Percentiles rank a stretch among this genome's conserved stretches.
Evolutionary conservation across 2,329 filamentous ascomycete genomes (phyloP).

Genomic region (Nakataea oryzae): DNA sequence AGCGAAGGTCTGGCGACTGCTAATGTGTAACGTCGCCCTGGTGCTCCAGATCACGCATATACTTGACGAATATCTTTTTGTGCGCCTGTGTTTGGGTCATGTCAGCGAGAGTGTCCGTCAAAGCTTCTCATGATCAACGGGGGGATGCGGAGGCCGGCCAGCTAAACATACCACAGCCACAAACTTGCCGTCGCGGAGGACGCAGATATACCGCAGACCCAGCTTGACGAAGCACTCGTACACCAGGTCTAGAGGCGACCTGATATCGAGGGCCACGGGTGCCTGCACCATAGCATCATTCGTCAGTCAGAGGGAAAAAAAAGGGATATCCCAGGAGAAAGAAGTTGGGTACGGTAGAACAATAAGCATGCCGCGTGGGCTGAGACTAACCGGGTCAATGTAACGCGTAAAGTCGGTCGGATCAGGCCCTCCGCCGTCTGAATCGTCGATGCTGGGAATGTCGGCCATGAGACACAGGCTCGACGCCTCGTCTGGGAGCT

Average conservation of each 20-base stretch:
- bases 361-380: no score
- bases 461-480: constrained; percentile 75
- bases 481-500: constrained; percentile 62
- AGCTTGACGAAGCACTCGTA: constrained; percentile 96
- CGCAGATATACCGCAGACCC: constrained; percentile 85
- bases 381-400: constrained; percentile 67
- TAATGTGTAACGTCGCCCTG: neutral
- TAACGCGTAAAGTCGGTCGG: constrained; percentile 82
- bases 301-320: neutral
- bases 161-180: constrained; percentile 64
- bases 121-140: neutral
- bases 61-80: constrained; percentile 95
- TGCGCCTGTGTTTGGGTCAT: constrained; percentile 49
- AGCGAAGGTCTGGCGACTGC: no score
- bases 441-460: constrained; percentile 51
- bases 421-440: constrained; percentile 44
- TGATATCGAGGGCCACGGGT: constrained; percentile 78
- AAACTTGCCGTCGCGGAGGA: constrained; percentile 73
- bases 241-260: constrained; percentile 85
- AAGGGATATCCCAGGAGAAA: neutral
- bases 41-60: constrained; percentile 74
- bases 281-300: constrained; percentile 34
- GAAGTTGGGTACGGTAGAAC: no score
- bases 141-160: neutral
- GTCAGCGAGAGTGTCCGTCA: constrained; percentile 7